A percentile compares a stretch with the other conserved stretches of the same genome.
phyloP scores from a whole-genome alignment of 768 basidiomycete genomes.

The Termitomyces sp. region DNA sequence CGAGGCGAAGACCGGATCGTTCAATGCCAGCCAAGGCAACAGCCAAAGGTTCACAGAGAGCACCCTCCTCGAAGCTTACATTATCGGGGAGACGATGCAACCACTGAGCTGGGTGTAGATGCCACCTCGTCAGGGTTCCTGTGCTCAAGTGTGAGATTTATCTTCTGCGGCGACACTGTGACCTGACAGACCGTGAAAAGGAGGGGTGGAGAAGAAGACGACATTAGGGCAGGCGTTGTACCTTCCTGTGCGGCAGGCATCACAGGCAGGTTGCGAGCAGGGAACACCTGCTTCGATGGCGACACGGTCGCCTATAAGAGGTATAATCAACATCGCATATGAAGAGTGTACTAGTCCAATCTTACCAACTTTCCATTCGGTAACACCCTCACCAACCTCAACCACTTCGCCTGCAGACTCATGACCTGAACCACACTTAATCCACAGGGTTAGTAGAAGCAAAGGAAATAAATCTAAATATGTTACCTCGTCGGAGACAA shows the following conservation, averaged over 20 bases:
- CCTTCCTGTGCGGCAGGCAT: slow-evolving; percentile 58
- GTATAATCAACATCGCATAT: neutral
- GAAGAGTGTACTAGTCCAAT: neutral
- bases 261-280: slow-evolving; percentile 59
- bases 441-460: neutral
- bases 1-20: slow-evolving; percentile 60
- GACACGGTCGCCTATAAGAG: slow-evolving; percentile 53
- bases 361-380: slow-evolving; percentile 58
- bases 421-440: slow-evolving; percentile 64
- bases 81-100: slow-evolving; percentile 60
- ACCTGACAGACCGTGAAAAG: slow-evolving; percentile 50
- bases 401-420: slow-evolving; percentile 69
- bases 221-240: slow-evolving; percentile 62
- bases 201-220: slow-evolving; percentile 72
- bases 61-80: slow-evolving; percentile 65
- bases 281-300: slow-evolving; percentile 71
- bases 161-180: neutral
- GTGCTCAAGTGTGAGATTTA: neutral
- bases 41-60: slow-evolving; percentile 64
- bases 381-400: slow-evolving; percentile 64
- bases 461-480: neutral
- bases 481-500: slow-evolving; percentile 61
- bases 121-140: slow-evolving; percentile 66
- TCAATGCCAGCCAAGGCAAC: slow-evolving; percentile 70
- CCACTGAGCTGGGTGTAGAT: slow-evolving; percentile 66